Evolutionary conservation across 2,329 filamentous ascomycete species (phyloP).

Genomic region (Pseudogymnoascus sp.): DNA sequence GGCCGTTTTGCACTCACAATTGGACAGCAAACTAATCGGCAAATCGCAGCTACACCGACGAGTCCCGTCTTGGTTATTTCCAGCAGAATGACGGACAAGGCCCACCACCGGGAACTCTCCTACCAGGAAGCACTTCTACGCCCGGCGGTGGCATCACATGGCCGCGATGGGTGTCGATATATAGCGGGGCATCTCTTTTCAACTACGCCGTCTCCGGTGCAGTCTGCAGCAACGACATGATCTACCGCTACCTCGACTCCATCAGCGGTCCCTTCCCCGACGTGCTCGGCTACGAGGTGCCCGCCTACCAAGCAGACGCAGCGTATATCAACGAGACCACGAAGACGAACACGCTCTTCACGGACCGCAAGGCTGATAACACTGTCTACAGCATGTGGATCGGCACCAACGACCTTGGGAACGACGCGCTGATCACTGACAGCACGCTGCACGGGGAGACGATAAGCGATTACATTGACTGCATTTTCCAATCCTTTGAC

Average conservation of each 20-base stretch:
- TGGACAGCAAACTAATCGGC: slow-evolving; percentile 2
- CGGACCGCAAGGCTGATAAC: slow-evolving; percentile 41
- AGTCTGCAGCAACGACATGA: slow-evolving; percentile 62
- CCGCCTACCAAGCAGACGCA: slow-evolving; percentile 46
- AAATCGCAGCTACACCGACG: slow-evolving; percentile 55
- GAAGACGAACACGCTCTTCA: slow-evolving; percentile 33
- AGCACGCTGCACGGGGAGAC: slow-evolving; percentile 48
- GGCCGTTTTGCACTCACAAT: neutral
- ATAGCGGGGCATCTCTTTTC: slow-evolving; percentile 47
- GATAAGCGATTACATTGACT: slow-evolving; percentile 58
- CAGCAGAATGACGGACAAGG: slow-evolving; percentile 45
- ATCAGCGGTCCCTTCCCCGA: slow-evolving; percentile 53
- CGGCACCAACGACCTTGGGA: slow-evolving; percentile 71
- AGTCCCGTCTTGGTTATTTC: slow-evolving; percentile 59
- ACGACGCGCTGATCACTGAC: slow-evolving; percentile 57
- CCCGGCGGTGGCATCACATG: slow-evolving; percentile 60
- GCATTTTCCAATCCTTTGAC: slow-evolving; percentile 57
- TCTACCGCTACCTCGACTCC: slow-evolving; percentile 42
- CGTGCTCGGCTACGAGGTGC: slow-evolving; percentile 52
- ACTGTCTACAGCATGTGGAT: slow-evolving; percentile 74
- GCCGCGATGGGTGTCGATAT: slow-evolving; percentile 57
- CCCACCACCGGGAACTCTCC: slow-evolving; percentile 51
- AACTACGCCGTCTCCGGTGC: slow-evolving; percentile 69
- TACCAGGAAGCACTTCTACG: slow-evolving; percentile 42
- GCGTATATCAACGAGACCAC: slow-evolving; percentile 26